Base-by-base conservation (phyloP, 306 rosid genomes). In the Rosa multiflora region DNA sequence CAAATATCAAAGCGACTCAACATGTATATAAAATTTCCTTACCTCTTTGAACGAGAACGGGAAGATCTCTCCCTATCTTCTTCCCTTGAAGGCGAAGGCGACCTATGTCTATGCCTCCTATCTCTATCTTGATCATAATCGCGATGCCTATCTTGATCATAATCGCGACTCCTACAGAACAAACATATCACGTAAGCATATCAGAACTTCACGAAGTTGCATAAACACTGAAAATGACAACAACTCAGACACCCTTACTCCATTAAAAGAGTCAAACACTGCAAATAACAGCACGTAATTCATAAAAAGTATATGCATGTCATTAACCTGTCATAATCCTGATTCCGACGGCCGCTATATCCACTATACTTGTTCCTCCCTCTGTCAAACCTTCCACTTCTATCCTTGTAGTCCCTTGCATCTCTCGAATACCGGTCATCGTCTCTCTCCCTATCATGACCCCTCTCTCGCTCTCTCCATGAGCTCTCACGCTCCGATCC, bases 41-140 rank as follows among this genome's bases (percentile, higher is more conserved):
- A 89, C 94, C 89, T 66, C 83, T 88, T 85, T 26, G 87, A 68
- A 76, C 81, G 91, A 81, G 92, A 79, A 52, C 83, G 90, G 37
- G 97, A 87, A 79, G 92, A 88, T 82, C 78, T 74, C 39, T 84
- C 75, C 83, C 80, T 76, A 56, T 89, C 85, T 83, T 83, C 85
- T 63, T 82, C 83, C 82, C 76, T 85, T 21, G 90, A 83, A 51
- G 35, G 85, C 18, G 89, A 83, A 70, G 76, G 90, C 17, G 81
- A 76, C 55, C 88, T 86, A 47, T 82, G 83, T 83, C 78, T 86
- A 59, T 86, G 82, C 76, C 87, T 89, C 67, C 78, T 88, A 20
- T 88, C 97, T 84, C 88, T 88, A 53, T 85, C 88, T 23, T 81
- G 82, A 23, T 70, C 89, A 82, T 75, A 76, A 83, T 75, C 85